These are phyloP conservation scores for Alternaria viburni DNA, from an alignment of 2,329 filamentous ascomycete genomes.

Conservation along the genomic window DNA sequence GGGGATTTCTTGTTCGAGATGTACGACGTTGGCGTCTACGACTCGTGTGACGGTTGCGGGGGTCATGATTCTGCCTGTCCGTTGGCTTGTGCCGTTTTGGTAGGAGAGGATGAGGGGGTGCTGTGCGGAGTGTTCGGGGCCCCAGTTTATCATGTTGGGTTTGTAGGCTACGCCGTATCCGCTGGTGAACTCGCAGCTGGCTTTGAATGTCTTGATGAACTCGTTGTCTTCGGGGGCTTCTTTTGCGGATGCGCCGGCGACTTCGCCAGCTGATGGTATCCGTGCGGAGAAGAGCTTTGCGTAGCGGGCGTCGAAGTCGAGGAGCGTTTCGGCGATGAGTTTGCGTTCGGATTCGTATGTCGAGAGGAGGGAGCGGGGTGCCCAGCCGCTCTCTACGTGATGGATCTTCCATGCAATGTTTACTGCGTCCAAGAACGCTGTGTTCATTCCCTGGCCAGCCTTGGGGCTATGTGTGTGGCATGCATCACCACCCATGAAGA, in stretches of 20 bases:
- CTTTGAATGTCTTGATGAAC: conserved; percentile 90
- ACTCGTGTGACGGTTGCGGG: conserved; percentile 85
- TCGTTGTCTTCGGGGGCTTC: conserved; percentile 65
- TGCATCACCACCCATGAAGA: conserved; percentile 70
- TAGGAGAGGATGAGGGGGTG: conserved; percentile 72
- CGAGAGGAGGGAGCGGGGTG: conserved; percentile 73
- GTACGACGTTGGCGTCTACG: conserved; percentile 86
- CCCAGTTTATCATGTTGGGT: conserved; percentile 85
- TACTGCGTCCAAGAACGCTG: conserved; percentile 68
- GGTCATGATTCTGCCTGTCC: conserved; percentile 76
- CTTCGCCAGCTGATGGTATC: conserved; percentile 74
- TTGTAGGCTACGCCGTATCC: conserved; percentile 90
- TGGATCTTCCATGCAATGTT: conserved; percentile 98
- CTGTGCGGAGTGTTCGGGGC: conserved; percentile 71
- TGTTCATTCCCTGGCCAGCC: conserved; percentile 70
- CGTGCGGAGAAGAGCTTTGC: conserved; percentile 87
- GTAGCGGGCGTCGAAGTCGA: conserved; percentile 88
- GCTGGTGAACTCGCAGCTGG: conserved; percentile 88
- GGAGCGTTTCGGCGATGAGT: conserved; percentile 79
- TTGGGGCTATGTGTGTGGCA: conserved; percentile 70
- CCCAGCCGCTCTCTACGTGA: conserved; percentile 83
- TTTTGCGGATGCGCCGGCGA: conserved; percentile 64
- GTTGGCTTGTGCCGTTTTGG: conserved; percentile 62
- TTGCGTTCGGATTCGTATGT: conserved; percentile 90
- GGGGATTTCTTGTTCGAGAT: conserved; percentile 88